Conservation (phyloP, 495 filamentous ascomycete genomes). For the Xylaria intraflava region DNA sequence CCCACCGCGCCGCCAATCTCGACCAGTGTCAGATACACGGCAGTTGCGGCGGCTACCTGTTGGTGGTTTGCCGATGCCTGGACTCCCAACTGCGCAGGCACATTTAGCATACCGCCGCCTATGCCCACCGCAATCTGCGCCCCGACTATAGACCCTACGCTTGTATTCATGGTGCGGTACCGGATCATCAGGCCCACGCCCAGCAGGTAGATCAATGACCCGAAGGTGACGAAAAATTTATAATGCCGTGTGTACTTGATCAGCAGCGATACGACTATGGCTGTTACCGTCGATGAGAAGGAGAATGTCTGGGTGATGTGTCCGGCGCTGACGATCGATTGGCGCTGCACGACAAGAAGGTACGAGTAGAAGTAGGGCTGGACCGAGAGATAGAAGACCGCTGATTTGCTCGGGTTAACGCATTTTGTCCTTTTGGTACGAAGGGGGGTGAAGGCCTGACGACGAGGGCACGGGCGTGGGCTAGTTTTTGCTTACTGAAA, state of each 20-base stretch:
- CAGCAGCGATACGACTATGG: conserved; percentile 46
- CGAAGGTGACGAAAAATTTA: conserved; percentile 43
- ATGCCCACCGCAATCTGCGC: conserved; percentile 67
- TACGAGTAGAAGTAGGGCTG: conserved; percentile 56
- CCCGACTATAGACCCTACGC: conserved; percentile 55
- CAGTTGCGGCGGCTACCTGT: conserved; percentile 56
- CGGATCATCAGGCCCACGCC: conserved; percentile 60
- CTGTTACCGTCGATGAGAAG: conserved; percentile 48
- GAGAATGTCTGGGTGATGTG: conserved; percentile 48
- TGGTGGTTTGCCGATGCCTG: conserved; percentile 53
- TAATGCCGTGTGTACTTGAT: conserved; percentile 49
- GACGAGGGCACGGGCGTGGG: not conserved
- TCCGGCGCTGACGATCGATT: conserved; percentile 44
- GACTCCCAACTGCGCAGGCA: conserved; percentile 54
- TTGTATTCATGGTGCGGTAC: conserved; percentile 49
- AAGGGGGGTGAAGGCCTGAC: not conserved
- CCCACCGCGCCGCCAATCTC: conserved; percentile 59
- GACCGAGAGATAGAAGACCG: conserved; percentile 59
- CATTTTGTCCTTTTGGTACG: not conserved
- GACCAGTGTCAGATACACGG: conserved; percentile 50
- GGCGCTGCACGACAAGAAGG: conserved; percentile 57
- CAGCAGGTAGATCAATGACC: conserved; percentile 51
- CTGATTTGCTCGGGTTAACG: not conserved
- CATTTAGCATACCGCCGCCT: conserved; percentile 49
- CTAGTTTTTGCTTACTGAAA: conserved; percentile 31